These are phyloP conservation scores for Dactylellina drechsleri DNA, from an alignment of 2,329 filamentous ascomycete genomes.

Conservation along the genomic window DNA sequence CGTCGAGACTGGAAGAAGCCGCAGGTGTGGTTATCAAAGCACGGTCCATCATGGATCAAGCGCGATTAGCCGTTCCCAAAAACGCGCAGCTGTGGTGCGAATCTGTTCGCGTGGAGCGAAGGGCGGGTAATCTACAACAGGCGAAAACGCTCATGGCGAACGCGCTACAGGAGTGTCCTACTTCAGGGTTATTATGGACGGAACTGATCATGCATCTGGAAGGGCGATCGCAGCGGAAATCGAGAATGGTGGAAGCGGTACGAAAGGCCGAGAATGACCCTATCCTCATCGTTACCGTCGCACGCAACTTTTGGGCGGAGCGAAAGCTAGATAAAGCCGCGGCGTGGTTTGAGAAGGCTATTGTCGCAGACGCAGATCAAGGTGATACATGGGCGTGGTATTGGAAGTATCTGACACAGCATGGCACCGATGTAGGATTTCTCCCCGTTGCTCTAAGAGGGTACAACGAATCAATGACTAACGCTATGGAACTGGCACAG, in stretches of 20 bases:
- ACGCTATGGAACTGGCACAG: conserved; percentile 57
- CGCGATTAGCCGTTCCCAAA: conserved; percentile 85
- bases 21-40: conserved; percentile 87
- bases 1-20: conserved; percentile 86
- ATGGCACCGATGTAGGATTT: conserved; percentile 77
- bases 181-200: conserved; percentile 86
- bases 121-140: conserved; percentile 82
- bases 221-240: conserved; percentile 88
- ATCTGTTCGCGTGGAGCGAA: conserved; percentile 89
- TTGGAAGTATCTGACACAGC: conserved; percentile 88
- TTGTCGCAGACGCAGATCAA: conserved; percentile 83
- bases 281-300: conserved; percentile 86
- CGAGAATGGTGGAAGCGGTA: conserved; percentile 90
- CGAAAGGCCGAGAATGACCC: conserved; percentile 96
- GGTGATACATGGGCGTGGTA: conserved; percentile 99
- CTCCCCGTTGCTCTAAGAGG: not conserved
- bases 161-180: conserved; percentile 89
- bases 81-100: conserved; percentile 88
- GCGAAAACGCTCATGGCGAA: conserved; percentile 93
- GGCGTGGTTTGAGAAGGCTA: conserved; percentile 96
- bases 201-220: conserved; percentile 97
- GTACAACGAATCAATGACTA: conserved; percentile 50
- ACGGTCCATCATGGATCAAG: conserved; percentile 90
- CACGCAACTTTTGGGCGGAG: conserved; percentile 95
- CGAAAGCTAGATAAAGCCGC: conserved; percentile 91